Percentiles rank a stretch among this genome's conserved stretches.
Evolutionary conservation across 768 basidiomycete genomes (phyloP).

Genomic region (Gloeostereum incarnatum): DNA sequence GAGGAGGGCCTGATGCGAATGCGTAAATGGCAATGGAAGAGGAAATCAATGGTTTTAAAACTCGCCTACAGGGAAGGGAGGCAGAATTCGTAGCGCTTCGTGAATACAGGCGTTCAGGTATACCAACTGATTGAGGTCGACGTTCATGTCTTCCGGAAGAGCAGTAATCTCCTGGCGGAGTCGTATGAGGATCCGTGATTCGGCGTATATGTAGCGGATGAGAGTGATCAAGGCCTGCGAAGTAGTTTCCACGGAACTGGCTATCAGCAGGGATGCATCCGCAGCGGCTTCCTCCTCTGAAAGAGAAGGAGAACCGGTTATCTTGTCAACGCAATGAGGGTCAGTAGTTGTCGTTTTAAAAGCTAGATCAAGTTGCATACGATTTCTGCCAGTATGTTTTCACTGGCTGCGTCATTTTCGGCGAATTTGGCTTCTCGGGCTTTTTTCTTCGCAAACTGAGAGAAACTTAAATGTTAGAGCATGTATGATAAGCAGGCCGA

Average conservation of each 20-base stretch:
- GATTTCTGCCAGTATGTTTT: background rate
- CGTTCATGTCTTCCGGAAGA: background rate
- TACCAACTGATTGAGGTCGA: conserved; percentile 3
- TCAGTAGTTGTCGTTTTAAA: background rate
- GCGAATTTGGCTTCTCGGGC: conserved; percentile 1
- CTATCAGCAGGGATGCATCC: conserved; percentile 5
- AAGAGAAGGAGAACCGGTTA: background rate
- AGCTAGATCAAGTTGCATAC: conserved; percentile 2
- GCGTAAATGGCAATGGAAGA: too few species aligned
- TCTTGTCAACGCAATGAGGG: background rate
- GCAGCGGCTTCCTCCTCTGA: conserved; percentile 1
- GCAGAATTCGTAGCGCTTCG: conserved; percentile 1
- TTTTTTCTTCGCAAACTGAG: conserved; percentile 4
- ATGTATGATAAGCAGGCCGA: too few species aligned
- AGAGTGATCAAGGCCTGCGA: background rate
- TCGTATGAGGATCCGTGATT: background rate
- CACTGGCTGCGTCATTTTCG: background rate
- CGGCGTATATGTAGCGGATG: conserved; percentile 1
- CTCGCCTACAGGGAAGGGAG: conserved; percentile 3
- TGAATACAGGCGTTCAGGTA: conserved; percentile 5
- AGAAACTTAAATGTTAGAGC: too few species aligned
- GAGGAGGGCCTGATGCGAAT: background rate
- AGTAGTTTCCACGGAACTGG: conserved; percentile 1
- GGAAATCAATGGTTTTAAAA: background rate
- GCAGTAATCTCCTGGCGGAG: background rate